Evolutionary conservation across 116 monocot genomes (phyloP).

Genomic region (Papilionanthe hybrid): DNA sequence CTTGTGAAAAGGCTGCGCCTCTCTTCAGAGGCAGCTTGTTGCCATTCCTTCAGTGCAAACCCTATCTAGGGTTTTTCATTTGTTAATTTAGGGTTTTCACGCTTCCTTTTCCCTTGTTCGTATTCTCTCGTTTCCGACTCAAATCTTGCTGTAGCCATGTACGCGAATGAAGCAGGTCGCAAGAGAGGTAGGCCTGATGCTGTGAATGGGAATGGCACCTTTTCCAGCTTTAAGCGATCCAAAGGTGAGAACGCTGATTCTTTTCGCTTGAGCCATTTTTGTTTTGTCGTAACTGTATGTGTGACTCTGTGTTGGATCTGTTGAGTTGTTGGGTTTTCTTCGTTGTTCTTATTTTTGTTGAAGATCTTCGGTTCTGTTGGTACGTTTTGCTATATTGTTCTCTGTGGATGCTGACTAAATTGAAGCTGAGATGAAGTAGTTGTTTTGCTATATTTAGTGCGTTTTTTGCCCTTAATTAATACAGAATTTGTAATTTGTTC

Average conservation of each 20-base stretch:
- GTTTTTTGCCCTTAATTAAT: too few species aligned
- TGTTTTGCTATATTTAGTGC: too few species aligned
- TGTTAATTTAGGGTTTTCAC: not conserved
- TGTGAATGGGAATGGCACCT: not conserved
- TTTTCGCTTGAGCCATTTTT: not conserved
- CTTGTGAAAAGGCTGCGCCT: too few species aligned
- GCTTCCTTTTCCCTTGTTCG: not conserved
- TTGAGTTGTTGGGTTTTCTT: not conserved
- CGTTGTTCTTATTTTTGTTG: not conserved
- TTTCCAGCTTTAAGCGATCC: not conserved
- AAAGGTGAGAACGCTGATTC: not conserved
- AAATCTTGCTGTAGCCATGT: not conserved
- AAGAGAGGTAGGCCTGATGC: constrained; percentile 2
- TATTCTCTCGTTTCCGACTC: not conserved
- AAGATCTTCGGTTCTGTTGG: too few species aligned
- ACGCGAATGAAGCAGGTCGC: not conserved
- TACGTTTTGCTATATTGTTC: not conserved
- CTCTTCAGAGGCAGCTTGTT: not conserved
- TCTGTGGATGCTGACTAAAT: not conserved
- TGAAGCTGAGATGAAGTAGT: too few species aligned
- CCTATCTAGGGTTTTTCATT: not conserved
- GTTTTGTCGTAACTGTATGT: not conserved
- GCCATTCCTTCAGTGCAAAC: not conserved
- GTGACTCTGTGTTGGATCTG: not conserved
- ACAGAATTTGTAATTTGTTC: too few species aligned